phyloP scores from a whole-genome alignment of 2,329 filamentous ascomycete genomes.

The Ophiostoma ips region DNA sequence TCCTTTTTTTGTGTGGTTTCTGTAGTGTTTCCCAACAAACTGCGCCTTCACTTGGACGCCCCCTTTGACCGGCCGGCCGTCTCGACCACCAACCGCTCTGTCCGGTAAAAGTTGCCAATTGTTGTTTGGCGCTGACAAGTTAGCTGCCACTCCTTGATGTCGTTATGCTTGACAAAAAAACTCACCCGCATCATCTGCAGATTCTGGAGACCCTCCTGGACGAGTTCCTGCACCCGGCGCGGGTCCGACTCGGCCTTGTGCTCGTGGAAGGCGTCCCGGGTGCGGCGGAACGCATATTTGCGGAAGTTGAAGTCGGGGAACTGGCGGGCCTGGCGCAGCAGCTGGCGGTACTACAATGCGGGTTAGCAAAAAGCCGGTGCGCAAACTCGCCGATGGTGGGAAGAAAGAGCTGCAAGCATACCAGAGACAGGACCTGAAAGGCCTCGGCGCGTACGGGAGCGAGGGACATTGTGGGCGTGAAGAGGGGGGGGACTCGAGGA shows the following conservation, averaged over 20 bases:
- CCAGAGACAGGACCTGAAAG: constrained; percentile 42
- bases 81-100: constrained; percentile 85
- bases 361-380: constrained; percentile 1
- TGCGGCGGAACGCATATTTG: constrained; percentile 86
- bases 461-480: constrained; percentile 5
- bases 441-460: constrained; percentile 19
- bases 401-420: too few species aligned
- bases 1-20: too few species aligned
- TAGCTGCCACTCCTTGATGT: not conserved
- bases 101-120: constrained; percentile 86
- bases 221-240: constrained; percentile 68
- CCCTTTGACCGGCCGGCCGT: constrained; percentile 4
- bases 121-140: constrained; percentile 64
- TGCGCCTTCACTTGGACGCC: not conserved
- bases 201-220: constrained; percentile 78
- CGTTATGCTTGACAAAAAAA: too few species aligned
- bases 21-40: too few species aligned
- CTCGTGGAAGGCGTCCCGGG: constrained; percentile 80
- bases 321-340: constrained; percentile 72
- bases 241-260: constrained; percentile 59
- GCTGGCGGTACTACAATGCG: constrained; percentile 71
- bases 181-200: constrained; percentile 78
- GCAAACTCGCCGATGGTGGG: too few species aligned
- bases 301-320: constrained; percentile 96
- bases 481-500: not conserved